Evolutionary conservation across 2,329 filamentous ascomycete species (phyloP).

Genomic region (Cladophialophora carrionii): DNA sequence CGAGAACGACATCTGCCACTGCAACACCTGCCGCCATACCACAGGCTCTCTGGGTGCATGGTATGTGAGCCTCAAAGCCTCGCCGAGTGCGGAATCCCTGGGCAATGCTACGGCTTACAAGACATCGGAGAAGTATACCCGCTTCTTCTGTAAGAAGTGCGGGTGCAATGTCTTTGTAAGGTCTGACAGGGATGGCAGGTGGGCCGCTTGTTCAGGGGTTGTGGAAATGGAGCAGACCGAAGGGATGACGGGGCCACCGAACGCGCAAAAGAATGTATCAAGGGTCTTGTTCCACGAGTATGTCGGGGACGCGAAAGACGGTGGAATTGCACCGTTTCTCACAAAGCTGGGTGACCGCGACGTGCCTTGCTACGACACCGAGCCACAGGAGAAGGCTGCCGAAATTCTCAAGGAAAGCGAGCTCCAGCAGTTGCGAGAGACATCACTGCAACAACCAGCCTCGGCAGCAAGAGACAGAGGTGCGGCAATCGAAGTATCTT

Average conservation of each 20-base stretch:
- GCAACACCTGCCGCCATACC: conserved; percentile 54
- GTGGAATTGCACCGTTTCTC: conserved; percentile 30
- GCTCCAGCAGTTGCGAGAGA: conserved; percentile 13
- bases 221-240: conserved; percentile 19
- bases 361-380: conserved; percentile 22
- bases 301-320: conserved; percentile 30
- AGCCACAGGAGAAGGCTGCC: conserved; percentile 5
- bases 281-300: conserved; percentile 26
- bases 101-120: conserved; percentile 41
- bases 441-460: conserved; percentile 3
- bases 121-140: conserved; percentile 44
- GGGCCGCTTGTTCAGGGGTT: conserved; percentile 28
- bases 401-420: conserved; percentile 13
- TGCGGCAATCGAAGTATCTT: conserved; percentile 24
- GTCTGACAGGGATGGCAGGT: conserved; percentile 18
- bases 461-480: conserved; percentile 2
- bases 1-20: conserved; percentile 50
- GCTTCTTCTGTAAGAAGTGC: conserved; percentile 48
- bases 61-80: conserved; percentile 20
- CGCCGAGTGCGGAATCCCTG: conserved; percentile 40
- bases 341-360: conserved; percentile 17
- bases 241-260: not conserved
- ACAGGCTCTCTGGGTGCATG: conserved; percentile 50
- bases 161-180: conserved; percentile 30
- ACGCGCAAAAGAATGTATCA: conserved; percentile 15